phyloP scores from a whole-genome alignment of 2,329 filamentous ascomycete species.

The Aureobasidium sp. region DNA sequence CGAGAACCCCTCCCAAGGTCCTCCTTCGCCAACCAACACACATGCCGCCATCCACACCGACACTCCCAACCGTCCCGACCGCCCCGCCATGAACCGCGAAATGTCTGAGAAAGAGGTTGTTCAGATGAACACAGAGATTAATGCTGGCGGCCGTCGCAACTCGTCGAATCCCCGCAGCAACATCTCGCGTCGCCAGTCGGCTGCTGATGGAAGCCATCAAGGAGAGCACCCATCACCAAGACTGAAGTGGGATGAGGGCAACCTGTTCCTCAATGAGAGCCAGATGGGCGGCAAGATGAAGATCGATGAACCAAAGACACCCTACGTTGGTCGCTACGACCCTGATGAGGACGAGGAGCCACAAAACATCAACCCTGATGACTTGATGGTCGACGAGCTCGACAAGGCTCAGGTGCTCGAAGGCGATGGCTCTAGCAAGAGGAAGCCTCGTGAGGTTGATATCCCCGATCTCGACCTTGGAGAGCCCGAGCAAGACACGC shows the following conservation, averaged over 20 bases:
- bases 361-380: slow-evolving; percentile 57
- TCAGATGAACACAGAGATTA: slow-evolving; percentile 87
- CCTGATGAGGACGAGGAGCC: slow-evolving; percentile 77
- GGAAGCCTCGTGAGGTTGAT: slow-evolving; percentile 55
- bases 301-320: slow-evolving; percentile 97
- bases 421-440: slow-evolving; percentile 26
- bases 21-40: slow-evolving; percentile 39
- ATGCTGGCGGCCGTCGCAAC: slow-evolving; percentile 80
- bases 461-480: slow-evolving; percentile 89
- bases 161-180: slow-evolving; percentile 63
- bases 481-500: slow-evolving; percentile 62
- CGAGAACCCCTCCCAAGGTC: slow-evolving; percentile 46
- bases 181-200: slow-evolving; percentile 65
- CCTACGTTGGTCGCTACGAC: slow-evolving; percentile 88
- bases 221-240: slow-evolving; percentile 58
- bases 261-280: slow-evolving; percentile 93
- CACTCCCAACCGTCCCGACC: slow-evolving; percentile 25
- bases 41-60: slow-evolving; percentile 23
- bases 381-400: slow-evolving; percentile 60
- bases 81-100: slow-evolving; percentile 41
- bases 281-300: slow-evolving; percentile 96
- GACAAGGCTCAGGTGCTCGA: slow-evolving; percentile 42
- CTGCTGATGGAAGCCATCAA: slow-evolving; percentile 39
- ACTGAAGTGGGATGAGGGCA: slow-evolving; percentile 97
- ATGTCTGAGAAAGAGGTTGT: slow-evolving; percentile 78